A percentile compares a stretch with the other conserved stretches of the same genome.
Conservation (phyloP, 2,329 filamentous ascomycete species). For the Penicillium sp. region DNA sequence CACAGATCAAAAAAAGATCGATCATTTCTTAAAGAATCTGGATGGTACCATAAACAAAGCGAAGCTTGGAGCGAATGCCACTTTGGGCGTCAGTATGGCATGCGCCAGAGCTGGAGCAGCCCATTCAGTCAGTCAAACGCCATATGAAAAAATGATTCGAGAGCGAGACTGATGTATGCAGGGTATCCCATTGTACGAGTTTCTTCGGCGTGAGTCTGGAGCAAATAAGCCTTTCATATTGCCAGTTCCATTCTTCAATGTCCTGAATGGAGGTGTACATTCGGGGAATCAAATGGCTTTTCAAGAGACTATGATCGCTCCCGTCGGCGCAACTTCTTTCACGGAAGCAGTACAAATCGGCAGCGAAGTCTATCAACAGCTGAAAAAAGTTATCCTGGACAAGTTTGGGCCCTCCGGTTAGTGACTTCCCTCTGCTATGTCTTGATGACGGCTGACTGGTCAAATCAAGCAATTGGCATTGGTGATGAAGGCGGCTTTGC, state of each 20-base stretch:
- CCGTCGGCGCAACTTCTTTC: constrained; percentile 10
- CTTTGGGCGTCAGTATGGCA: neutral
- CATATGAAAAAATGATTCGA: neutral
- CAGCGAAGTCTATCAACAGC: constrained; percentile 35
- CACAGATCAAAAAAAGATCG: neutral
- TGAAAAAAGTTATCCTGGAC: constrained; percentile 31
- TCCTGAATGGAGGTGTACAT: constrained; percentile 55
- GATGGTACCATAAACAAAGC: neutral
- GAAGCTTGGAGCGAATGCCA: neutral
- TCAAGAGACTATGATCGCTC: constrained; percentile 39
- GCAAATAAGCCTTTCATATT: constrained; percentile 37
- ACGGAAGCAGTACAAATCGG: constrained; percentile 30
- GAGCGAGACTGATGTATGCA: neutral
- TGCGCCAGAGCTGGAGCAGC: neutral
- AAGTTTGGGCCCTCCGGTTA: constrained; percentile 32
- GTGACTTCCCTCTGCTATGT: neutral
- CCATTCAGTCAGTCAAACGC: neutral
- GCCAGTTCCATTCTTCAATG: constrained; percentile 61
- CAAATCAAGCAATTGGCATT: constrained; percentile 26
- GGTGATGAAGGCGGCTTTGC: constrained; percentile 43
- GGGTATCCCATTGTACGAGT: neutral
- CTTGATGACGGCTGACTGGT: neutral
- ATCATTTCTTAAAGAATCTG: neutral
- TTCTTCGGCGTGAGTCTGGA: neutral
- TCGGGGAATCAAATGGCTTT: constrained; percentile 52